Evolutionary conservation across 2,329 filamentous ascomycete genomes (phyloP), one percentile per base, ranked within the genome.

Genomic region (Colletotrichum echinochloae): DNA sequence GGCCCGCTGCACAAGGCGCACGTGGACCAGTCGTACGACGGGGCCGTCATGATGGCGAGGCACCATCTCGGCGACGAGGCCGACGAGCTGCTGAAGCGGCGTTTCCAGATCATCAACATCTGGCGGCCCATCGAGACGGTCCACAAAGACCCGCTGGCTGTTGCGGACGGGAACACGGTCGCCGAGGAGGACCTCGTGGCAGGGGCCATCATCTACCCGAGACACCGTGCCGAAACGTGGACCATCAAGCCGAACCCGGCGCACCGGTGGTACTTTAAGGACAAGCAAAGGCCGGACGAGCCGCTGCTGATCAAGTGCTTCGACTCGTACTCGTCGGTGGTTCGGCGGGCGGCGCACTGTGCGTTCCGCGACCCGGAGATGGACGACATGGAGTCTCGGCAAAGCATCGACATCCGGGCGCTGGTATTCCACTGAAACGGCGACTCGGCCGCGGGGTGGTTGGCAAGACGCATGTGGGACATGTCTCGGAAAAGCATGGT

Each of bases 401-500:
- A 97, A 85, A 97, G 94, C 78, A 97, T 98, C 78, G 95, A 98
- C 81, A 92, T 97, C 14, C 87, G 95, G 75, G 90, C 93, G 41
- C 83, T 97, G 79, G 92, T 97, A 0, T 97, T 97, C 85, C 77
- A 83, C 35, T 66, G 46, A 70, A 4, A 49, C 2, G 5, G n/a
- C 2, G 28, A 33, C 16, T 18, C 23, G 16, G 35, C 20, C 14
- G n/a, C n/a, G n/a, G n/a, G 8, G n/a, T 23, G 12, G 20, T 28
- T 28, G 28, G 51, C 30, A 39, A 23, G 18, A 28, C 1, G 51
- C 26, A n/a, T 16, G 35, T 37, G 28, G 23, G 55, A 30, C 26
- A 20, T 49, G 57, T 37, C 41, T 60, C 33, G 57, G 28, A 8
- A 1, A 11, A n/a, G 59, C 28, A 30, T 35, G 23, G 33, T 51